phyloP scores from a whole-genome alignment of 257 asterid genomes.

The Solanum neorickii region DNA sequence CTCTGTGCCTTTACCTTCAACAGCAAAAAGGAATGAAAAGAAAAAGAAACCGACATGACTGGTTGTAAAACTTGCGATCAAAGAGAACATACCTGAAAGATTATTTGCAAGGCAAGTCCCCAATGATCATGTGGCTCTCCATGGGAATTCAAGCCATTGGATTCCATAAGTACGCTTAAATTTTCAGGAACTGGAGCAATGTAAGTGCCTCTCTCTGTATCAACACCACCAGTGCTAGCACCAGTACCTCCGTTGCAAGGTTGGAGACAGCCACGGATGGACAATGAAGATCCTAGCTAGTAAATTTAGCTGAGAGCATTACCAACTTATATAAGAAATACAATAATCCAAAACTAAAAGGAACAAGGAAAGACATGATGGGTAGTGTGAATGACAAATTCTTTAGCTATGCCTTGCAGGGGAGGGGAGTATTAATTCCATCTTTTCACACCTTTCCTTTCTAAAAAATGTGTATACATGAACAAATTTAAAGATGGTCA shows the following conservation, averaged over 20 bases:
- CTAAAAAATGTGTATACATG: neutral
- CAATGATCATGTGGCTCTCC: constrained; percentile 23
- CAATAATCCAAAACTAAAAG: neutral
- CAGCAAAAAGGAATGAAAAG: neutral
- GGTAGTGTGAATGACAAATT: neutral
- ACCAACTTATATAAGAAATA: neutral
- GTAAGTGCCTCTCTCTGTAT: constrained; percentile 27
- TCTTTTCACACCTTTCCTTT: neutral
- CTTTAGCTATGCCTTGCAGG: neutral
- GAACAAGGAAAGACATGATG: neutral
- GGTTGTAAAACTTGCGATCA: neutral
- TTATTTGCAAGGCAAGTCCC: constrained; percentile 52
- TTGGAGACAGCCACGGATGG: constrained; percentile 40
- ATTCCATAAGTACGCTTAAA: constrained; percentile 6
- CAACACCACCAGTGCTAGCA: constrained; percentile 13
- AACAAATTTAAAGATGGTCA: neutral
- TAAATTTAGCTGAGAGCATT: constrained; percentile 5
- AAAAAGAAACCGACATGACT: neutral
- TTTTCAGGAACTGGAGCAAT: constrained; percentile 28
- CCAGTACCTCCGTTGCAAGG: constrained; percentile 10
- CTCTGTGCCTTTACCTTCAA: neutral
- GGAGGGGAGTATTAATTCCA: neutral
- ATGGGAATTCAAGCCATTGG: constrained; percentile 15
- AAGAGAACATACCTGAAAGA: constrained; percentile 50
- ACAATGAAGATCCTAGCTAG: constrained; percentile 55